phyloP scores from a whole-genome alignment of 495 filamentous ascomycete species.

The Xylaria bambusicola region DNA sequence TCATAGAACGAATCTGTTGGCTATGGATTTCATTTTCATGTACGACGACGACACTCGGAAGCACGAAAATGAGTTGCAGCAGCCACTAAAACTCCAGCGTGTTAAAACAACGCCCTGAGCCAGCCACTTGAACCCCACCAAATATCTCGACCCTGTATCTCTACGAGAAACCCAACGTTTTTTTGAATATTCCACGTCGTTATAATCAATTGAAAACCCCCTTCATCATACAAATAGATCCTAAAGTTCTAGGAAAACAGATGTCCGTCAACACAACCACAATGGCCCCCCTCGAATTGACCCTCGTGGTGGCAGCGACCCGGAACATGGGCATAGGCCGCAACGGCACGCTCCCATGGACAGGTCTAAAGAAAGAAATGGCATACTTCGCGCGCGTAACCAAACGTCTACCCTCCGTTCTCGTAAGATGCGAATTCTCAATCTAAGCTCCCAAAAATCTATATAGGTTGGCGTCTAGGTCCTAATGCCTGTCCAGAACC shows the following conservation, averaged over 20 bases:
- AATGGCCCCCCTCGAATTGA: conserved; percentile 57
- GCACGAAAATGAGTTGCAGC: not conserved
- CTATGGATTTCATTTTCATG: no score
- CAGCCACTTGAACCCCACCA: conserved; percentile 7
- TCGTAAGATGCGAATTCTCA: not conserved
- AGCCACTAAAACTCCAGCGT: conserved; percentile 7
- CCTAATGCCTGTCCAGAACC: conserved; percentile 8
- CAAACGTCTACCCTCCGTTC: conserved; percentile 54
- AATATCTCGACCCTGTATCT: no score
- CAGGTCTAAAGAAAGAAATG: conserved; percentile 84
- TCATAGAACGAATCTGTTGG: no score
- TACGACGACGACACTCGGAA: no score
- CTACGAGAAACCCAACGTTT: no score
- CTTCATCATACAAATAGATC: not conserved
- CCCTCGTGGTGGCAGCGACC: conserved; percentile 76
- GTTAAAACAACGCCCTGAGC: not conserved
- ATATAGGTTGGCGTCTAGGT: not conserved
- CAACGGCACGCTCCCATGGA: conserved; percentile 83
- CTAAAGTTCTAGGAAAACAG: not conserved
- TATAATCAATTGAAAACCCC: no score
- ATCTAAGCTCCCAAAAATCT: no score
- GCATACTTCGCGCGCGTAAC: conserved; percentile 91
- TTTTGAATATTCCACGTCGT: no score
- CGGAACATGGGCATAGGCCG: conserved; percentile 83
- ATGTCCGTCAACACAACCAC: conserved; percentile 7